Evolutionary conservation across 1,139 yeast genomes (phyloP).

Genomic region (Nakaseomyces sp.): DNA sequence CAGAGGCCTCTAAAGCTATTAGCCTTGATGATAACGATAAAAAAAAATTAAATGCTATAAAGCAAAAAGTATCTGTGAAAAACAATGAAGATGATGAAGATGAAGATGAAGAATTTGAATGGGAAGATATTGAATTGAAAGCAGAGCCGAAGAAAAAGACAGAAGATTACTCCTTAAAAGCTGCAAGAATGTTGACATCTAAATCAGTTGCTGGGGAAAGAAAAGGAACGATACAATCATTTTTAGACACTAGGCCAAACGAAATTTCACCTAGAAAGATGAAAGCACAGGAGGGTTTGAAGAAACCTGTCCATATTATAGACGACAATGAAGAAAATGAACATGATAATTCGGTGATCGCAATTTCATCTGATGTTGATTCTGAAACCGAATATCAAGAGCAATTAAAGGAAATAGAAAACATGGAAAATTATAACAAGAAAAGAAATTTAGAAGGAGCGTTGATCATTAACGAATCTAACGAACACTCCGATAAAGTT

Average conservation of each 20-base stretch:
- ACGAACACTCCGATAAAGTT: neutral
- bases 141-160: conserved; percentile 20
- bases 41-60: conserved; percentile 7
- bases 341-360: conserved; percentile 11
- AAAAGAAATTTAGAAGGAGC: neutral
- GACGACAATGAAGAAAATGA: conserved; percentile 11
- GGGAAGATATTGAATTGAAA: conserved; percentile 51
- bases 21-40: conserved; percentile 34
- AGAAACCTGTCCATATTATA: conserved; percentile 2
- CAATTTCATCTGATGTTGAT: neutral
- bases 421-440: conserved; percentile 30
- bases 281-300: conserved; percentile 6
- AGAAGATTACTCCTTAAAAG: conserved; percentile 33
- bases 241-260: conserved; percentile 24
- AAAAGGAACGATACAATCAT: conserved; percentile 26
- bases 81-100: conserved; percentile 29
- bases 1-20: conserved; percentile 37
- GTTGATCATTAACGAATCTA: neutral
- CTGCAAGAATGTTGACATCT: conserved; percentile 32
- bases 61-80: conserved; percentile 3
- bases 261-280: conserved; percentile 18
- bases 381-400: conserved; percentile 8
- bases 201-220: conserved; percentile 9
- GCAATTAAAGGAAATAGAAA: conserved; percentile 33
- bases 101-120: conserved; percentile 43